Evolutionary conservation across 495 filamentous ascomycete genomes (phyloP).

Genomic region (Penicillium herquei): DNA sequence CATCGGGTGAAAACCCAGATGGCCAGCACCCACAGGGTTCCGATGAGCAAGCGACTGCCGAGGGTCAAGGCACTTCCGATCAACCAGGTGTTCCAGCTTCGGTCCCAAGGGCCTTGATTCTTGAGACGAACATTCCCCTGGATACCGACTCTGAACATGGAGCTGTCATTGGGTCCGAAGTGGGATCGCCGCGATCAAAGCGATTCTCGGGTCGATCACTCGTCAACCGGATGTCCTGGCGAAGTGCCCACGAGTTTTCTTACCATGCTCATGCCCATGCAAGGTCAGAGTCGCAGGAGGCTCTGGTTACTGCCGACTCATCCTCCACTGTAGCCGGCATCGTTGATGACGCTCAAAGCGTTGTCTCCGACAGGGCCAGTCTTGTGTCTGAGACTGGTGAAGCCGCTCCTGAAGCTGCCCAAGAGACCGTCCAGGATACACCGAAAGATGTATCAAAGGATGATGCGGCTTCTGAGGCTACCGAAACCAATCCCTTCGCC

Average conservation of each 20-base stretch:
- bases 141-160: slow-evolving; percentile 38
- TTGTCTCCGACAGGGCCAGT: slow-evolving; percentile 21
- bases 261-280: slow-evolving; percentile 1
- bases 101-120: slow-evolving; percentile 1
- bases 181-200: slow-evolving; percentile 30
- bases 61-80: background rate
- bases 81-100: background rate
- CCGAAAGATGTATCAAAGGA: background rate
- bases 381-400: background rate
- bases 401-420: background rate
- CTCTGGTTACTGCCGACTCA: slow-evolving; percentile 23
- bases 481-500: too few relatives aligned
- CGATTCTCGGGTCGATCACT: slow-evolving; percentile 25
- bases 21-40: background rate
- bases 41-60: background rate
- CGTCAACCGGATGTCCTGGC: slow-evolving; percentile 20
- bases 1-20: slow-evolving; percentile 7
- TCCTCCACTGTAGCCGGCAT: slow-evolving; percentile 26
- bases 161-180: slow-evolving; percentile 37
- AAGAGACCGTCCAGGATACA: background rate
- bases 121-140: slow-evolving; percentile 12
- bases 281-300: slow-evolving; percentile 27
- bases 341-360: slow-evolving; percentile 23
- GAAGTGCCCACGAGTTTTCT: slow-evolving; percentile 7
- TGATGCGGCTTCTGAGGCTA: background rate